phyloP scores from a whole-genome alignment of 805 yeast species.

The Wickerhamiella shivajii region DNA sequence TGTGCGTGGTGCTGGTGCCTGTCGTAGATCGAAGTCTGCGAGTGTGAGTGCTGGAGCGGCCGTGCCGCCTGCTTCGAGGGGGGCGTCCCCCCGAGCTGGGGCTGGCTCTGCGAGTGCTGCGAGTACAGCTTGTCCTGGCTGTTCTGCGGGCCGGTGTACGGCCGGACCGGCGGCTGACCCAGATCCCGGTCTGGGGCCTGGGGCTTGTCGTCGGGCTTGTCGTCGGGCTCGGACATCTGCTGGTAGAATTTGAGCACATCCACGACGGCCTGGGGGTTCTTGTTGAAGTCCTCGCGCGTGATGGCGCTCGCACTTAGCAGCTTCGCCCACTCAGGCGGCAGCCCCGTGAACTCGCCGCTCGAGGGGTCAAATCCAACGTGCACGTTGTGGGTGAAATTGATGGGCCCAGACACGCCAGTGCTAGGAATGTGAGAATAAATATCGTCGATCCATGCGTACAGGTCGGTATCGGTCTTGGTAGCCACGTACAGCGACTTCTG shows the following conservation, averaged over 20 bases:
- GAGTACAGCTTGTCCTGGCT: neutral
- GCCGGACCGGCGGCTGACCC: too few relatives aligned
- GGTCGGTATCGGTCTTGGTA: constrained; percentile 63
- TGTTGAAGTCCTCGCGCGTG: constrained; percentile 72
- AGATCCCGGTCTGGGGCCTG: too few relatives aligned
- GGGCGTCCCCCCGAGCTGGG: neutral
- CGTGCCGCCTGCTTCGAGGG: neutral
- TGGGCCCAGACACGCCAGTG: constrained; percentile 68
- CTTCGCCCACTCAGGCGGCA: constrained; percentile 87
- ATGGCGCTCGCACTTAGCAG: constrained; percentile 75
- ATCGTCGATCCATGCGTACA: constrained; percentile 82
- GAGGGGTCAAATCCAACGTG: constrained; percentile 83
- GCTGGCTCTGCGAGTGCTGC: neutral
- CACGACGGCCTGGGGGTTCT: constrained; percentile 87
- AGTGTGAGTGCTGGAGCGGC: neutral
- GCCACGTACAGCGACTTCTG: constrained; percentile 57
- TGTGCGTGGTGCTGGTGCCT: too few relatives aligned
- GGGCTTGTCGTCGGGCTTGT: constrained; percentile 4
- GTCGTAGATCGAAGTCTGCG: too few relatives aligned
- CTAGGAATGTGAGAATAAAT: constrained; percentile 35
- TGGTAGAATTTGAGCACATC: constrained; percentile 73
- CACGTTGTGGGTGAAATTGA: constrained; percentile 87
- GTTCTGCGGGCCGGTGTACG: too few relatives aligned
- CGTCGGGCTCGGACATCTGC: constrained; percentile 18
- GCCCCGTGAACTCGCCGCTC: constrained; percentile 78